Percentiles rank a stretch among this genome's conserved stretches.
These are phyloP conservation scores for Penicillium psychrosexuale DNA, from an alignment of 2,329 filamentous ascomycete genomes.

Conservation along the genomic window DNA sequence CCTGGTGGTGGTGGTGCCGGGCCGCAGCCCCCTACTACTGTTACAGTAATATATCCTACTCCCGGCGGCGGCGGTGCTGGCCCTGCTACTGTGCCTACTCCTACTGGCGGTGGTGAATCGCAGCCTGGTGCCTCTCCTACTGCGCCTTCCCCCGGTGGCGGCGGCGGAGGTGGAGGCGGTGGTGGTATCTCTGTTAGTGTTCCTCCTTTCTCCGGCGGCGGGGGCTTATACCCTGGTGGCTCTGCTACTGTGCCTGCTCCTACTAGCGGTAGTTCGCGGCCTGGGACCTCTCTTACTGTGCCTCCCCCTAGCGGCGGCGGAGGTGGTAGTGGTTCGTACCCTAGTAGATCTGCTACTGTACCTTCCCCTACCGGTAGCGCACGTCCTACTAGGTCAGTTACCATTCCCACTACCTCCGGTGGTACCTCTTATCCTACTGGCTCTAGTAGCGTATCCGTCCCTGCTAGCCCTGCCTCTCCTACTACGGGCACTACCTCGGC, in stretches of 20 bases:
- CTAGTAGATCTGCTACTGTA: neutral
- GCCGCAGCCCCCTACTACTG: neutral
- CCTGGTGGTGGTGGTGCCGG: neutral
- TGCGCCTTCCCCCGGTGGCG: neutral
- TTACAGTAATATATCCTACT: neutral
- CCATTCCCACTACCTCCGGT: neutral
- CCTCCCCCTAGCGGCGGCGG: no score
- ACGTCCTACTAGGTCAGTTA: neutral
- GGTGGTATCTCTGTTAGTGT: no score
- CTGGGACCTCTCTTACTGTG: no score
- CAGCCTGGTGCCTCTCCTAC: neutral
- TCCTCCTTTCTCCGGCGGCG: neutral
- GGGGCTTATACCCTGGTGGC: neutral
- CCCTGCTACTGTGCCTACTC: neutral
- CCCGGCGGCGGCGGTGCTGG: neutral
- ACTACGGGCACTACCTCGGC: constrained; percentile 9
- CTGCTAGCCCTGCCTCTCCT: constrained; percentile 10
- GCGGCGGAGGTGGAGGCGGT: no score
- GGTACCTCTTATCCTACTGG: neutral
- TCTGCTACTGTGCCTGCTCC: neutral
- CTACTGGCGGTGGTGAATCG: neutral
- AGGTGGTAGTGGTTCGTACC: no score
- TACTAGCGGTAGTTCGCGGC: neutral
- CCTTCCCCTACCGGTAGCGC: neutral
- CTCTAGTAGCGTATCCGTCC: constrained; percentile 7